Percentiles rank a stretch among this genome's conserved stretches.
Evolutionary conservation across 352 stramenopile genomes (phyloP).

Genomic region (Stramenopiles sp.): DNA sequence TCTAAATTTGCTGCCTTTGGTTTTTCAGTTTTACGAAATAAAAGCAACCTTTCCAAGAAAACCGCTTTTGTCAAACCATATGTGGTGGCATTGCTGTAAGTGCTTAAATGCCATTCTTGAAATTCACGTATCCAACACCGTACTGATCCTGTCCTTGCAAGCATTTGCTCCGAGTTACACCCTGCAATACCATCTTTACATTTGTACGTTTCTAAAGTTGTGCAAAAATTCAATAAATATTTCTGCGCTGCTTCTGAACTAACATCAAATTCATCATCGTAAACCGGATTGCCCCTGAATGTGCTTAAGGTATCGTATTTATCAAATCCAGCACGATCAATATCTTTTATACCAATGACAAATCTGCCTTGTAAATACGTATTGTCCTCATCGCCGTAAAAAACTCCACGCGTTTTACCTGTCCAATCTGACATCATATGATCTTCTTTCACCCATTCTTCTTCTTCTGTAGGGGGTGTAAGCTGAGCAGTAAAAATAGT

Average conservation of each 20-base stretch:
- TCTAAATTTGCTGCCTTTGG: slow-evolving; percentile 3
- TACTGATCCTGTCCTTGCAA: slow-evolving; percentile 3
- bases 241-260: not conserved
- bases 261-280: slow-evolving; percentile 15
- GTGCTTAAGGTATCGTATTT: slow-evolving; percentile 13
- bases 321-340: slow-evolving; percentile 17
- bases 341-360: slow-evolving; percentile 15
- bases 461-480: slow-evolving; percentile 15
- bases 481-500: slow-evolving; percentile 8
- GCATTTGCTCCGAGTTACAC: slow-evolving; percentile 5
- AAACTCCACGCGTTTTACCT: not conserved
- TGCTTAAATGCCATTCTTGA: slow-evolving; percentile 10
- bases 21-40: not conserved
- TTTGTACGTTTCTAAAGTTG: not conserved
- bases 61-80: not conserved
- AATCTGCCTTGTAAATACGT: not conserved
- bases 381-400: not conserved
- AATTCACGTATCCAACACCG: slow-evolving; percentile 17
- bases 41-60: not conserved
- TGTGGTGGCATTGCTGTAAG: slow-evolving; percentile 7
- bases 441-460: slow-evolving; percentile 14
- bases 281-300: slow-evolving; percentile 15
- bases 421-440: slow-evolving; percentile 14
- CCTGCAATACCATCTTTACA: slow-evolving; percentile 2
- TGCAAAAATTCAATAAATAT: not conserved